Evolutionary conservation across 331 rosid species (phyloP), one percentile per base, ranked within the genome.

Genomic region (Quercus lobata): DNA sequence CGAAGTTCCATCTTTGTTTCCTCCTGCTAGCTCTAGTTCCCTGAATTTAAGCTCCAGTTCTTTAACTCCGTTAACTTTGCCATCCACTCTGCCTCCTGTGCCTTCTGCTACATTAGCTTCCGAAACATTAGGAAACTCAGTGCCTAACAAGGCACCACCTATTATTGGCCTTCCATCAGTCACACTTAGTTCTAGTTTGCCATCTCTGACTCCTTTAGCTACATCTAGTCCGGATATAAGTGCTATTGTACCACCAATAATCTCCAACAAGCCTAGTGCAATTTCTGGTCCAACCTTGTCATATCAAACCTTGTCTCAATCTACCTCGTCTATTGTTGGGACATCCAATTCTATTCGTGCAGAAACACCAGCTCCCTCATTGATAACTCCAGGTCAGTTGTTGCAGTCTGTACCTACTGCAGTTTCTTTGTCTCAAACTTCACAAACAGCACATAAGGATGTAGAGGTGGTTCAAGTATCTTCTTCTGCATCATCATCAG

Each of bases 341-440:
- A 70, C 93, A 77, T 83, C 91, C 27, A 94, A 49, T 82, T 79
- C 94, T 55, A 21, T 76, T 30, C 87, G 70, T 27, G n/a, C 86
- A 15, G 93, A 89, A 81, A 79, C 86, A 37, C 81, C 88, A 1
- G 81, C 79, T 37, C 97, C 91, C 41, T 83, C 97, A 62, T 87
- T 92, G 82, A 88, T 94, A 66, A 94, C 97, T 75, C 97, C 97
- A 12, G 97, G 90, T 22, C 97, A 94, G 84, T 79, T 94, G 56
- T 86, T 91, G 90, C 98, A 91, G 80, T 72, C 92, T 80, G 91
- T 87, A 69, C 88, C 94, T 58, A 57, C 86, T 22, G 78, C 72
- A 41, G 87, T 66, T 70, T 79, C 92, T 81, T 86, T 89, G 24
- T 79, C 96, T 32, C 94, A 77, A 74, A 81, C 88, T 84, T 79